Evolutionary conservation across 1,284 basidiomycete genomes (phyloP).

Genomic region (Pseudozyma sp.): DNA sequence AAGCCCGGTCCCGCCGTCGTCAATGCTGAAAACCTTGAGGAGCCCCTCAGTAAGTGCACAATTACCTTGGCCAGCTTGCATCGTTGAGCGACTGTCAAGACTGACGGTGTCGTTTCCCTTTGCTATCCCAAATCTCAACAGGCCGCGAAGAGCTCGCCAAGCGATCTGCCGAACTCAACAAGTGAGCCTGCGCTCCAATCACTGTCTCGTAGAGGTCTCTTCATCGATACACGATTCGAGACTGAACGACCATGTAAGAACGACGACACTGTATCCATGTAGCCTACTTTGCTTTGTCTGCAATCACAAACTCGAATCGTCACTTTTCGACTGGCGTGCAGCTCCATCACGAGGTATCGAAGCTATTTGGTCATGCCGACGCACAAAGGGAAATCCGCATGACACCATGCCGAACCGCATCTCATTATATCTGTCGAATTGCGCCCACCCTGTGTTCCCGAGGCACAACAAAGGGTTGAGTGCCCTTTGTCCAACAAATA

Average conservation of each 20-base stretch:
- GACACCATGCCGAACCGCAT: background rate
- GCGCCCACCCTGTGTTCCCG: background rate
- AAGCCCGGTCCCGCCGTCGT: slow-evolving; percentile 46
- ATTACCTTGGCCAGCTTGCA: no score
- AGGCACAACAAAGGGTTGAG: background rate
- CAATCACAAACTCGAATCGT: background rate
- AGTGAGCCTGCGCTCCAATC: slow-evolving; percentile 13
- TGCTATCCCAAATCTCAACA: background rate
- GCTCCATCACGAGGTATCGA: background rate
- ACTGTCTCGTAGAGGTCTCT: background rate
- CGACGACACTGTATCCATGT: slow-evolving; percentile 5
- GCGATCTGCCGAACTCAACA: slow-evolving; percentile 60
- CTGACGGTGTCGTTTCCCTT: background rate
- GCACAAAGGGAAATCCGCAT: slow-evolving; percentile 11
- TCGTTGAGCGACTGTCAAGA: background rate
- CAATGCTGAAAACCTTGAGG: slow-evolving; percentile 37
- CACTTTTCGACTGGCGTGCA: background rate
- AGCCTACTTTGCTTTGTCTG: slow-evolving; percentile 20
- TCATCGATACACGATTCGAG: background rate
- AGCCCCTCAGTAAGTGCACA: slow-evolving; percentile 39
- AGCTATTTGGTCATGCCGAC: background rate
- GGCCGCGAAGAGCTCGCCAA: slow-evolving; percentile 53
- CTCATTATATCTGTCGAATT: background rate
- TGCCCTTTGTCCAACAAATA: slow-evolving; percentile 4
- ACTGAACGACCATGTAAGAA: background rate